Conservation (phyloP, 768 basidiomycete genomes). For the Pisolithus sp. region DNA sequence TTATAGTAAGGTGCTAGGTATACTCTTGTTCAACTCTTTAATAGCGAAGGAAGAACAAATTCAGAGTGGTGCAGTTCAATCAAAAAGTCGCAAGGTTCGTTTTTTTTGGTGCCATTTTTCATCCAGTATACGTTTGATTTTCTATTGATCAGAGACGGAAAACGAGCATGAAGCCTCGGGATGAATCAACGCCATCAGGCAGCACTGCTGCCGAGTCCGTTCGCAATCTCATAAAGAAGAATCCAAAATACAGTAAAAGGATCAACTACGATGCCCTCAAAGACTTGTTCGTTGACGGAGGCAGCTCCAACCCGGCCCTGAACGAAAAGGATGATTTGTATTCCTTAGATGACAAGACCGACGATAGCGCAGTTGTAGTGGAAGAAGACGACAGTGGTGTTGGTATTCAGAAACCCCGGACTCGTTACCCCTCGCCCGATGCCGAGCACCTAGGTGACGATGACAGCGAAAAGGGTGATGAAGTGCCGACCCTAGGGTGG, state of each 20-base stretch:
- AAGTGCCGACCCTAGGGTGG: conserved; percentile 35
- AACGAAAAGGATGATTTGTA: conserved; percentile 49
- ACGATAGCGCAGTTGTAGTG: conserved; percentile 32
- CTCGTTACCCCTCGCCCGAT: not conserved
- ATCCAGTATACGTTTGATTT: conserved; percentile 11
- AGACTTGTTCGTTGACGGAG: conserved; percentile 57
- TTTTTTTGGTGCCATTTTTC: conserved; percentile 28
- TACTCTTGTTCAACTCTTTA: conserved; percentile 41
- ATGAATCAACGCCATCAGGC: conserved; percentile 53
- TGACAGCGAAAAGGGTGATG: conserved; percentile 19
- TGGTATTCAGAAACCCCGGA: conserved; percentile 29
- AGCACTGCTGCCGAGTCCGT: conserved; percentile 30
- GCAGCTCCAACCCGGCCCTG: conserved; percentile 11
- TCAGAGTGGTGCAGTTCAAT: conserved; percentile 32
- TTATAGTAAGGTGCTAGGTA: not conserved
- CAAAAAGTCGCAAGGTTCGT: conserved; percentile 78
- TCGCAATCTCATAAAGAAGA: conserved; percentile 66
- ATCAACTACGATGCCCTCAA: conserved; percentile 92
- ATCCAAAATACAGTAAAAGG: conserved; percentile 81
- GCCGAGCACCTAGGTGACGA: conserved; percentile 9
- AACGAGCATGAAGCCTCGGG: conserved; percentile 57
- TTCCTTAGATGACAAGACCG: conserved; percentile 45
- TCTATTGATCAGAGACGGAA: conserved; percentile 55
- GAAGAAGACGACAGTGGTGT: conserved; percentile 35
- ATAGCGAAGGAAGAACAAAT: conserved; percentile 64